Evolutionary conservation across 2,329 filamentous ascomycete species (phyloP).

Genomic region (Diaporthe citri): DNA sequence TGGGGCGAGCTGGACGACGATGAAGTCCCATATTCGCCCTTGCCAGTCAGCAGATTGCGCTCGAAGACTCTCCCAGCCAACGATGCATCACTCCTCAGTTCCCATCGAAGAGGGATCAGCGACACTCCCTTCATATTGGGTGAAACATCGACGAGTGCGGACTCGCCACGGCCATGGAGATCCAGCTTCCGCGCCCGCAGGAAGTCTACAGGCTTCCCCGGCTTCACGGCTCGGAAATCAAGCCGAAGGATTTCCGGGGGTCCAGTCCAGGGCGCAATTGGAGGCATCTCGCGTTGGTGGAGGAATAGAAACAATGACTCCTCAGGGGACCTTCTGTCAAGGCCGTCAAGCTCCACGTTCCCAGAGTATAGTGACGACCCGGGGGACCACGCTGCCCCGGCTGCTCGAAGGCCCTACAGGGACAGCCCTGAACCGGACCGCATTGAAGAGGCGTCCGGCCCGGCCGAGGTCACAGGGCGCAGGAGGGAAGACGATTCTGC

Average conservation of each 20-base stretch:
- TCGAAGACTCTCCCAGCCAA: conserved; percentile 62
- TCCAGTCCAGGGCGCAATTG: conserved; percentile 62
- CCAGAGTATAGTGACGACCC: conserved; percentile 41
- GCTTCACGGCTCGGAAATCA: conserved; percentile 67
- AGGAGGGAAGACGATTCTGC: conserved; percentile 38
- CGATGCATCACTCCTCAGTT: conserved; percentile 53
- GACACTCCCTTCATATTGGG: conserved; percentile 43
- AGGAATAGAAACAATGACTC: conserved; percentile 33
- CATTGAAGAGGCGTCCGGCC: not conserved
- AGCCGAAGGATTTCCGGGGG: conserved; percentile 52
- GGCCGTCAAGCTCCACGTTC: conserved; percentile 33
- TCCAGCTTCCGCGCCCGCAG: conserved; percentile 58
- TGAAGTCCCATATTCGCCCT: conserved; percentile 58
- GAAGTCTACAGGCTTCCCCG: conserved; percentile 73
- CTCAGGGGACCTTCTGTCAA: conserved; percentile 26
- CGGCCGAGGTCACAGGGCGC: conserved; percentile 31
- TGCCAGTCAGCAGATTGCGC: conserved; percentile 53
- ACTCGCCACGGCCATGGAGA: conserved; percentile 31
- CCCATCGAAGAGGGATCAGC: conserved; percentile 49
- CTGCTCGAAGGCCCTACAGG: conserved; percentile 10
- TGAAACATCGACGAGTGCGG: conserved; percentile 23
- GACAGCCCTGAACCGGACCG: conserved; percentile 30
- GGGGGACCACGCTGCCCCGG: conserved; percentile 20
- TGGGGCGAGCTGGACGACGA: conserved; percentile 91
- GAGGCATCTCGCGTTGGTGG: conserved; percentile 71